Conservation (phyloP, 139 green algal species). For the Chlamydomonas sphaeroides region DNA sequence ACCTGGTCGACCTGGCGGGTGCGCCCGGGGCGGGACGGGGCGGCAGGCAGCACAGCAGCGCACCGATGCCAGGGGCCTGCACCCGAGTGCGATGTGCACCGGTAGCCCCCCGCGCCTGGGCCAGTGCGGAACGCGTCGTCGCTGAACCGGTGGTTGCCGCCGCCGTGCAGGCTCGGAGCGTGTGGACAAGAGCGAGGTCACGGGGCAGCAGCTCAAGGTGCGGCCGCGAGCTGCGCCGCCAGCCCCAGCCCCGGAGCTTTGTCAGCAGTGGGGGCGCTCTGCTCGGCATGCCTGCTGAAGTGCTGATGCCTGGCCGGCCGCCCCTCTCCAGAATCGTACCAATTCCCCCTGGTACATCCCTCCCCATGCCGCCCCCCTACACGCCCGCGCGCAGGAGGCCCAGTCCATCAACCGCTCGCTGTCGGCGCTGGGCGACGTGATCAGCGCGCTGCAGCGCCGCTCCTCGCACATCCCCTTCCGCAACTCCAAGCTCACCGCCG, state of each 20-base stretch:
- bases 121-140: too few species aligned
- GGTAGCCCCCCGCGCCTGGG: too few species aligned
- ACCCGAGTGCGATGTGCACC: too few species aligned
- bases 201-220: conserved; percentile 67
- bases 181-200: conserved; percentile 74
- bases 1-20: conserved; percentile 88
- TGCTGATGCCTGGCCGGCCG: too few species aligned
- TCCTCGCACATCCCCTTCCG: conserved; percentile 86
- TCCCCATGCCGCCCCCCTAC: background rate
- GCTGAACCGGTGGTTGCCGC: too few species aligned
- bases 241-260: too few species aligned
- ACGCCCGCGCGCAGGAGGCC: conserved; percentile 66
- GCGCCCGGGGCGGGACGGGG: background rate
- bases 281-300: too few species aligned
- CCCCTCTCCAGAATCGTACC: too few species aligned
- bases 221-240: too few species aligned
- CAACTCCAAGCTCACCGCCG: conserved; percentile 89
- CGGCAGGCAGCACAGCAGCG: too few species aligned
- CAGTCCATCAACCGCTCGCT: conserved; percentile 91
- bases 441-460: conserved; percentile 54
- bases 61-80: too few species aligned
- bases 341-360: background rate
- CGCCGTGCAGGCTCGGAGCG: conserved; percentile 81
- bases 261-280: too few species aligned
- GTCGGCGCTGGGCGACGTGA: conserved; percentile 69